Conservation (phyloP, 441 rosid genomes). For the Populus hybrid region DNA sequence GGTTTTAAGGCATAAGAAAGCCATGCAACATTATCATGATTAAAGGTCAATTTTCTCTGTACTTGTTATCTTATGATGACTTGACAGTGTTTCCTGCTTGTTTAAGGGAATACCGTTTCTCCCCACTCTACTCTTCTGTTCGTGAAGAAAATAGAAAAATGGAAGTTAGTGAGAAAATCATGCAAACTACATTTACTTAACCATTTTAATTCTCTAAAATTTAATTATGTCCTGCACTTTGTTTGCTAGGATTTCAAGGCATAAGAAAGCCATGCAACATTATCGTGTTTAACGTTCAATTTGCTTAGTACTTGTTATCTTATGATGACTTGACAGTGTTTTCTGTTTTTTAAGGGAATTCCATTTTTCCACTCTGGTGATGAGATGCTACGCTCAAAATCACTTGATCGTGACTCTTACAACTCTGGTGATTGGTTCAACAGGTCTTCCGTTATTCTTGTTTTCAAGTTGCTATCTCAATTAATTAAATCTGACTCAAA, state of each 20-base stretch:
- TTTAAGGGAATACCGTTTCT: slow-evolving; percentile 91
- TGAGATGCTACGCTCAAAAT: slow-evolving; percentile 94
- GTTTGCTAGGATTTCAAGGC: background rate
- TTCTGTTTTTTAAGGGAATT: slow-evolving; percentile 57
- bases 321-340: background rate
- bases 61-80: background rate
- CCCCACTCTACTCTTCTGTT: slow-evolving; percentile 19
- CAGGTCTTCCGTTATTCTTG: slow-evolving; percentile 46
- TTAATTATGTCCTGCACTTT: background rate
- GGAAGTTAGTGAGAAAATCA: background rate
- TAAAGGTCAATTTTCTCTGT: background rate
- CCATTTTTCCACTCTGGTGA: slow-evolving; percentile 98
- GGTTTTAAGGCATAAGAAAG: background rate
- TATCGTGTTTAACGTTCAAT: background rate
- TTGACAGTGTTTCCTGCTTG: slow-evolving; percentile 2
- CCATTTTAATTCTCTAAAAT: background rate
- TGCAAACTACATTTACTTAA: background rate
- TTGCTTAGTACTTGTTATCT: background rate
- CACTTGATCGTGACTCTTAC: slow-evolving; percentile 99
- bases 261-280: background rate
- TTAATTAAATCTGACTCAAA: background rate
- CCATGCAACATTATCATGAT: background rate
- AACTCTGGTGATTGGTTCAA: slow-evolving; percentile 99
- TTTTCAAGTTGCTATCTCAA: slow-evolving; percentile 9
- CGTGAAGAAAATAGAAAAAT: background rate